Conservation (phyloP, 495 filamentous ascomycete genomes). For the Neurospora sp. region DNA sequence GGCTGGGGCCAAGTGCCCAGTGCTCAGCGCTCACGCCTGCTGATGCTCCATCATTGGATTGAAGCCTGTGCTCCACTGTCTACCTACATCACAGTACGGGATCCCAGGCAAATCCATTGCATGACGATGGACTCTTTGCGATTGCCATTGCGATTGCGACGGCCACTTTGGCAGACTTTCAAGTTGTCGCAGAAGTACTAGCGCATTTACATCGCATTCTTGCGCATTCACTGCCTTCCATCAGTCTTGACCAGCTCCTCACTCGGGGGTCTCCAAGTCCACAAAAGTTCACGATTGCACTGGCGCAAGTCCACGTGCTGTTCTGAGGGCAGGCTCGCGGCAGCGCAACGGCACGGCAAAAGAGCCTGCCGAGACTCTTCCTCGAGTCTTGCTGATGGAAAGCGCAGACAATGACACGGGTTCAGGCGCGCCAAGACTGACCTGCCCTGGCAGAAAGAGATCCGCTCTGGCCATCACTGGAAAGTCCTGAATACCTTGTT, state of each 20-base stretch:
- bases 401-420: background rate
- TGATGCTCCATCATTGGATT: background rate
- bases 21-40: background rate
- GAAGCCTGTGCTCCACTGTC: background rate
- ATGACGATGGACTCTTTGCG: background rate
- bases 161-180: background rate
- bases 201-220: background rate
- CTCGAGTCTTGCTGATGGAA: background rate
- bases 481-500: background rate
- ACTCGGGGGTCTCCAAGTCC: background rate
- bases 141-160: background rate
- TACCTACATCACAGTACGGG: background rate
- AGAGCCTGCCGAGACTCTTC: background rate
- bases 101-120: background rate
- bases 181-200: background rate
- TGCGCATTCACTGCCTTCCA: background rate
- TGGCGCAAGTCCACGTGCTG: background rate
- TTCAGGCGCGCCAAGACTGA: background rate
- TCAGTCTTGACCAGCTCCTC: background rate
- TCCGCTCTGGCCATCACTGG: background rate
- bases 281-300: background rate
- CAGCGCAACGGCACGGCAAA: background rate
- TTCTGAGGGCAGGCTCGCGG: background rate
- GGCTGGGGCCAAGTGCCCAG: background rate
- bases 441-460: background rate